Percentiles rank a stretch among this genome's conserved stretches.
These are phyloP conservation scores for Zymoseptoria tritici DNA, from an alignment of 2,329 filamentous ascomycete species.

Conservation along the genomic window DNA sequence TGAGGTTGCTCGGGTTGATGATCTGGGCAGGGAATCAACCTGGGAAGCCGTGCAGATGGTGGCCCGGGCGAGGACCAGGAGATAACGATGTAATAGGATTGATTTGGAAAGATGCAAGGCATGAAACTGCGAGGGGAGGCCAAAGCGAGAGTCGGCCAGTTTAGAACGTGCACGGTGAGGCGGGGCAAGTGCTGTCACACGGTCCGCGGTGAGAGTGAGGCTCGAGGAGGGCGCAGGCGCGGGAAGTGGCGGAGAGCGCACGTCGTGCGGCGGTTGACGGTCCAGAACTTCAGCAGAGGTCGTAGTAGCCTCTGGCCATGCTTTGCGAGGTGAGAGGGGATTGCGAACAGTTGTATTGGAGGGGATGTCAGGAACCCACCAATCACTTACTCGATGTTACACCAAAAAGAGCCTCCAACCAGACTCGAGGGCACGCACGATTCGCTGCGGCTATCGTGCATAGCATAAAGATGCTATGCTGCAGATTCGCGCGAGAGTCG, in stretches of 20 bases:
- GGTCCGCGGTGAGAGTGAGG: constrained; percentile 14
- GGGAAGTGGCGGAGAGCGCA: not conserved
- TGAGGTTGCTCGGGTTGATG: constrained; percentile 9
- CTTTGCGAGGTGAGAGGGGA: not conserved
- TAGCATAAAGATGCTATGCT: not conserved
- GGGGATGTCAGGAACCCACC: not conserved
- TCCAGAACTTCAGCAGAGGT: not conserved
- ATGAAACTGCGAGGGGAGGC: constrained; percentile 14
- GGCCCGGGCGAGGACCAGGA: constrained; percentile 10
- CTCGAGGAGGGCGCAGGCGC: constrained; percentile 5
- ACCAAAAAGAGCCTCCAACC: not conserved
- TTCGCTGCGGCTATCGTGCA: not conserved
- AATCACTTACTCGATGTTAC: not conserved
- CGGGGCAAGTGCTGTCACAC: constrained; percentile 14
- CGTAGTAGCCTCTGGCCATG: not conserved
- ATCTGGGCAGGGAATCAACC: constrained; percentile 17
- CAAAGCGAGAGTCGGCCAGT: constrained; percentile 11
- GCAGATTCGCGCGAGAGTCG: not conserved
- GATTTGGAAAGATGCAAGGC: constrained; percentile 23
- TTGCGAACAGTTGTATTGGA: not conserved
- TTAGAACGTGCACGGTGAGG: constrained; percentile 10
- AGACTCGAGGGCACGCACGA: not conserved
- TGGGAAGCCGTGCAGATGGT: constrained; percentile 11
- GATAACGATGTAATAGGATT: constrained; percentile 5
- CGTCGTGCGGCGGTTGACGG: not conserved